Percentiles rank a stretch among this genome's conserved stretches.
Conservation (phyloP, 305 asterid genomes). For the Fraxinus nigra region DNA sequence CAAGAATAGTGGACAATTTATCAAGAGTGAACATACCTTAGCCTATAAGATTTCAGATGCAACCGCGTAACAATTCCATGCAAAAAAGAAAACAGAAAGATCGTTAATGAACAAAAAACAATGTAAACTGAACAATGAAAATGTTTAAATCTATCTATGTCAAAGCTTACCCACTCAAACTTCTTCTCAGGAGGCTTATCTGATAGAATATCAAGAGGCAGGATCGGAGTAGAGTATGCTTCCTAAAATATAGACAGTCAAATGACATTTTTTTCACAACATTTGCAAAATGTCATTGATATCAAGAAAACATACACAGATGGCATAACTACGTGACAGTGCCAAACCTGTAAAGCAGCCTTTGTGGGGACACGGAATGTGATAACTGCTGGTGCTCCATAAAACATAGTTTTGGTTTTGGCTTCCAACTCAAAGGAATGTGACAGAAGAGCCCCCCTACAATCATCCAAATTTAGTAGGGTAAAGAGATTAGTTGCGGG, state of each 20-base stretch:
- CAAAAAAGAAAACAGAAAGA: conserved; percentile 12
- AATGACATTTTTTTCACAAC: neutral
- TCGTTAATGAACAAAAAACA: conserved; percentile 23
- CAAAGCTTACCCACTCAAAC: conserved; percentile 71
- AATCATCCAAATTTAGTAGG: conserved; percentile 20
- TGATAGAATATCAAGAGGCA: conserved; percentile 81
- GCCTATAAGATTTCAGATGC: conserved; percentile 56
- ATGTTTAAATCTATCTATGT: conserved; percentile 8
- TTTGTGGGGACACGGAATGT: conserved; percentile 86
- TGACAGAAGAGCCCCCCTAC: conserved; percentile 67
- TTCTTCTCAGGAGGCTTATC: conserved; percentile 80
- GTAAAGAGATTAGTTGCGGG: neutral
- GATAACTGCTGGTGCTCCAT: conserved; percentile 75
- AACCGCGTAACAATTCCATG: conserved; percentile 39
- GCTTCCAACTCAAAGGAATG: conserved; percentile 92
- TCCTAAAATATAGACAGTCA: conserved; percentile 41
- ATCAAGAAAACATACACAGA: conserved; percentile 4
- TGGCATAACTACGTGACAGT: neutral
- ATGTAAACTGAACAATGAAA: conserved; percentile 14
- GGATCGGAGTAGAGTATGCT: conserved; percentile 82
- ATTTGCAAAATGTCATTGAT: conserved; percentile 8
- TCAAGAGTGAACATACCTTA: conserved; percentile 56
- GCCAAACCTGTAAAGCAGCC: conserved; percentile 74
- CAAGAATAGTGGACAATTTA: neutral
- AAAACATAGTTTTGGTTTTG: conserved; percentile 56